Evolutionary conservation across 2,329 filamentous ascomycete genomes (phyloP).

Genomic region (Fusarium sarcochroum): DNA sequence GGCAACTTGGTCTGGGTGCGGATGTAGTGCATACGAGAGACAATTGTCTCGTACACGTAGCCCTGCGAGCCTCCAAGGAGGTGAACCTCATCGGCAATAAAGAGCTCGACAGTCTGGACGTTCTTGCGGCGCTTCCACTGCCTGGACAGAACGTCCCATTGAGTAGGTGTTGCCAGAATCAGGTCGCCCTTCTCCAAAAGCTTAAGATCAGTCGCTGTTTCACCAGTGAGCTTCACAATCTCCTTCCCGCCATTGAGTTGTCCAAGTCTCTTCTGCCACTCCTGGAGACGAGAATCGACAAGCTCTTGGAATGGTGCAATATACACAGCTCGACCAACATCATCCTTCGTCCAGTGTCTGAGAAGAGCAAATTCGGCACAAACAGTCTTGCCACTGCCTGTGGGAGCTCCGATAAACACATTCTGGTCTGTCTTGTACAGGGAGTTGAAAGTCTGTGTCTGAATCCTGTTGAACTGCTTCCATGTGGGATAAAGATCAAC

Average conservation of each 20-base stretch:
- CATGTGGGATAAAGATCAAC: slow-evolving; percentile 85
- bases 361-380: slow-evolving; percentile 95
- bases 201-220: slow-evolving; percentile 91
- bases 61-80: slow-evolving; percentile 89
- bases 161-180: slow-evolving; percentile 89
- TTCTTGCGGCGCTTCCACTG: slow-evolving; percentile 98
- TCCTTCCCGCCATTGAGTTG: slow-evolving; percentile 85
- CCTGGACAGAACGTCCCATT: slow-evolving; percentile 96
- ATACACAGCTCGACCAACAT: slow-evolving; percentile 84
- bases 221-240: slow-evolving; percentile 93
- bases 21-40: slow-evolving; percentile 98
- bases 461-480: slow-evolving; percentile 95
- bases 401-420: slow-evolving; percentile 92
- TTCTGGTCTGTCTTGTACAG: slow-evolving; percentile 93
- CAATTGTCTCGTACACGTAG: slow-evolving; percentile 94
- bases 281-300: slow-evolving; percentile 82
- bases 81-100: slow-evolving; percentile 96
- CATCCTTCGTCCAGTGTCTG: slow-evolving; percentile 79
- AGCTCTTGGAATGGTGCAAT: slow-evolving; percentile 95
- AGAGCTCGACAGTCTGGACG: slow-evolving; percentile 88
- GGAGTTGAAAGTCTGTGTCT: slow-evolving; percentile 97
- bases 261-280: slow-evolving; percentile 86
- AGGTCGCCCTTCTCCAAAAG: slow-evolving; percentile 89
- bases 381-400: slow-evolving; percentile 95
- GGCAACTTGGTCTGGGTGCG: slow-evolving; percentile 87